Conservation (phyloP, 768 basidiomycete species). For the Fistulinella prunicolor region DNA sequence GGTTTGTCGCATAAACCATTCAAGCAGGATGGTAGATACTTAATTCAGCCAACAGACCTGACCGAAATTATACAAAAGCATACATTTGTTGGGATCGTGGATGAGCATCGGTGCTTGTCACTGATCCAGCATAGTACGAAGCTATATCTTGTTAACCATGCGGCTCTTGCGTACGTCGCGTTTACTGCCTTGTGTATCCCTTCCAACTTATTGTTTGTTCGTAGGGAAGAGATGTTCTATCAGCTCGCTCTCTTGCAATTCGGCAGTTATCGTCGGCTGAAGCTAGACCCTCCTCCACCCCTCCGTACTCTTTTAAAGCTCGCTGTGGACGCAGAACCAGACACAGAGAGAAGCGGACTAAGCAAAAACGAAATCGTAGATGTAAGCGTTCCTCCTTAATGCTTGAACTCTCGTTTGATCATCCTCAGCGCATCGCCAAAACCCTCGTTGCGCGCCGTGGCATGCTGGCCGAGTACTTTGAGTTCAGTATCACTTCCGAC, state of each 20-base stretch:
- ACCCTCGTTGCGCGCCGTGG: slow-evolving; percentile 59
- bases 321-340: slow-evolving; percentile 70
- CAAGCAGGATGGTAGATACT: not conserved
- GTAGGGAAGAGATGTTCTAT: slow-evolving; percentile 91
- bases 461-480: slow-evolving; percentile 94
- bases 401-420: not conserved
- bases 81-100: slow-evolving; percentile 90
- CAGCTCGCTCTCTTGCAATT: slow-evolving; percentile 92
- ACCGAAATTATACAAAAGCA: slow-evolving; percentile 83
- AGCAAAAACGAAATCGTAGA: slow-evolving; percentile 65
- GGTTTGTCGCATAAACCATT: slow-evolving; percentile 44
- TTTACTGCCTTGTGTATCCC: not conserved
- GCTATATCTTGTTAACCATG: slow-evolving; percentile 87
- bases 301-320: slow-evolving; percentile 69
- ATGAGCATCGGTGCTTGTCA: slow-evolving; percentile 67
- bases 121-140: slow-evolving; percentile 86
- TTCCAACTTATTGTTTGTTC: not conserved
- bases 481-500: slow-evolving; percentile 60
- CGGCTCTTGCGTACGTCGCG: slow-evolving; percentile 68
- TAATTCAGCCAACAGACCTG: slow-evolving; percentile 49
- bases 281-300: slow-evolving; percentile 79
- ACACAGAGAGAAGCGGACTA: slow-evolving; percentile 46
- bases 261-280: slow-evolving; percentile 71
- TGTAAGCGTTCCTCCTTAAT: slow-evolving; percentile 40
- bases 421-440: slow-evolving; percentile 57